Evolutionary conservation across 2,329 filamentous ascomycete genomes (phyloP).

Genomic region (Didymella pinodella): DNA sequence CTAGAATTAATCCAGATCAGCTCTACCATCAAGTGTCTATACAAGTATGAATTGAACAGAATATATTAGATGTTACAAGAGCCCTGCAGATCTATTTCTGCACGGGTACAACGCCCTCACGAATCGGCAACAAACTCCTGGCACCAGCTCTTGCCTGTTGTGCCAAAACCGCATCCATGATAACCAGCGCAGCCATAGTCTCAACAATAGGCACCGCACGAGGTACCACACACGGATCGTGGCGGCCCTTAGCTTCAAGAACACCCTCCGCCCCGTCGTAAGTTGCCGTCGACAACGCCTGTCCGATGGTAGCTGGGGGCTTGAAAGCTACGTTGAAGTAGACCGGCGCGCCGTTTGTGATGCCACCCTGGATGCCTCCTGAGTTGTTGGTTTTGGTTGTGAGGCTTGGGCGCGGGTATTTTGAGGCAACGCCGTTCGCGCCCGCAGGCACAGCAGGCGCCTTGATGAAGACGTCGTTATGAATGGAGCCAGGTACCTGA

Average conservation of each 20-base stretch:
- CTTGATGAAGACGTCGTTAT: conserved; percentile 87
- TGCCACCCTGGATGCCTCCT: conserved; percentile 93
- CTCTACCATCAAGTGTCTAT: background rate
- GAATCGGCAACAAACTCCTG: conserved; percentile 48
- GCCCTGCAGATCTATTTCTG: conserved; percentile 14
- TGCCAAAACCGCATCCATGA: conserved; percentile 86
- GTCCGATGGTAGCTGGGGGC: conserved; percentile 89
- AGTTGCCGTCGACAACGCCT: conserved; percentile 82
- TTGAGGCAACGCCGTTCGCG: conserved; percentile 52
- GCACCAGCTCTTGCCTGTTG: conserved; percentile 69
- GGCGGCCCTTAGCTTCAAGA: conserved; percentile 89
- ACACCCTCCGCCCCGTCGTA: conserved; percentile 79
- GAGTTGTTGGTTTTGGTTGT: conserved; percentile 94
- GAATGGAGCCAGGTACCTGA: conserved; percentile 83
- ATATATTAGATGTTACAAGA: background rate
- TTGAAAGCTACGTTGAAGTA: conserved; percentile 98
- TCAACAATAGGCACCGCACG: conserved; percentile 89
- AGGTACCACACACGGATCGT: conserved; percentile 92
- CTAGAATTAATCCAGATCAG: background rate
- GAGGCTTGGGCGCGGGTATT: conserved; percentile 64
- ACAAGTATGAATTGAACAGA: background rate
- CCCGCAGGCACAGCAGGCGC: conserved; percentile 59
- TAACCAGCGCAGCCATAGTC: conserved; percentile 85
- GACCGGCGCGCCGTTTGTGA: conserved; percentile 90
- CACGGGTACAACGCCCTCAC: conserved; percentile 50